Evolutionary conservation across 1,284 basidiomycete species (phyloP).

Genomic region (Sporisorium scitamineum): DNA sequence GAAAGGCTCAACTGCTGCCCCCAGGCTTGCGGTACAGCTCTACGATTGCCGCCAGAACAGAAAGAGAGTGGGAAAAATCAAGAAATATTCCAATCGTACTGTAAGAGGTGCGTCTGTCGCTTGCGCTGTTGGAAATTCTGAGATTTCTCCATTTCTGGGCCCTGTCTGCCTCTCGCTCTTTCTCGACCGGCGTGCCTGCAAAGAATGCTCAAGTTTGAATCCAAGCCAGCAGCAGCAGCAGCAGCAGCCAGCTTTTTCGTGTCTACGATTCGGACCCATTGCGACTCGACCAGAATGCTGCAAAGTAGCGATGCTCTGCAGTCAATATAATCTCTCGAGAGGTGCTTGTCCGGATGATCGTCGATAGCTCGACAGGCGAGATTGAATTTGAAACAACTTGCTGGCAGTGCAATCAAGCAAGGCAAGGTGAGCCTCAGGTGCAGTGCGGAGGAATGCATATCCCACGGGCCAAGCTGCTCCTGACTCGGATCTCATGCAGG

Average conservation of each 20-base stretch:
- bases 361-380: neutral
- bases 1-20: neutral
- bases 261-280: neutral
- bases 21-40: neutral
- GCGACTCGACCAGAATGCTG: no score
- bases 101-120: slow-evolving; percentile 10
- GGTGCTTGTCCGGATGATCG: no score
- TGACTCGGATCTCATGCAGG: neutral
- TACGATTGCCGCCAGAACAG: slow-evolving; percentile 1
- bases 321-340: no score
- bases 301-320: neutral
- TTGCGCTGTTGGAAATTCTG: slow-evolving; percentile 16
- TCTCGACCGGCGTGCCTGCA: neutral
- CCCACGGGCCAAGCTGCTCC: slow-evolving; percentile 1
- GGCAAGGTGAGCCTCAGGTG: neutral
- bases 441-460: neutral
- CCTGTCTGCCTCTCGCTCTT: neutral
- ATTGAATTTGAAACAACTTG: neutral
- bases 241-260: neutral
- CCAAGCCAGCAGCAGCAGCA: neutral
- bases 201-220: no score
- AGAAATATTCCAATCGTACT: neutral
- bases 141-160: slow-evolving; percentile 2
- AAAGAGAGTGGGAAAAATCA: no score
- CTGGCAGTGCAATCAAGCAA: neutral